Evolutionary conservation across 106 monocot species (phyloP), one percentile per base, ranked within the genome.

Genomic region (Iris macrosiphon): DNA sequence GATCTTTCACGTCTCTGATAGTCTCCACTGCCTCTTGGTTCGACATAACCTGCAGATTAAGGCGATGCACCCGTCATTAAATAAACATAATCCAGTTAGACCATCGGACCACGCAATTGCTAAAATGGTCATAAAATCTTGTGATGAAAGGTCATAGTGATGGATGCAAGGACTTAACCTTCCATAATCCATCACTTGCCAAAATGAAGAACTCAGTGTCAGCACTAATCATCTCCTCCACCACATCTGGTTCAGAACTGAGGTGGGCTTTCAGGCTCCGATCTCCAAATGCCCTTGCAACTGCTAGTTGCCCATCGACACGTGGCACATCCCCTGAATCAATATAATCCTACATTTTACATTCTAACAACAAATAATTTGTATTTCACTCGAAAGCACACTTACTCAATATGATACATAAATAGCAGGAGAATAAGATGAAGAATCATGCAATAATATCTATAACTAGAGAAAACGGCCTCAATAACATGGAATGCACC

Each of bases 181-280:
- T 85, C 93, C 93, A 94, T 32, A 94, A 67, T 14, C 93, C 93
- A 62, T 94, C 93, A 51, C 93, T 88, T 31, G 88, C 88, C 11
- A 94, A 73, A 62, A 94, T 81, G 57, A 94, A 23, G 25, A 78
- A 79, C 27, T 81, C 81, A 2, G 88, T 65, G 15, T 72, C 60
- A 11, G 60, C 45, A 61, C 81, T 75, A 24, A 88, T 73, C 23
- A 41, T 33, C 50, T 57, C 63, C 7, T 61, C 73, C 1, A 42
- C 52, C 19, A 88, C 74, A 67, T 81, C 54, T 41, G 88, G 84
- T 9, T 75, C 80, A 16, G 88, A 88, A 62, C 93, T 94, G 17
- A 94, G 81, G 67, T 94, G 93, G 15, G 30, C 30, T 40, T 88
- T 94, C 72, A 88, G 67, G 41, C 80, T 88, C 46, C 72, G 45